Evolutionary conservation across 257 asterid genomes (phyloP).

Genomic region (Rauvolfia tetraphylla): DNA sequence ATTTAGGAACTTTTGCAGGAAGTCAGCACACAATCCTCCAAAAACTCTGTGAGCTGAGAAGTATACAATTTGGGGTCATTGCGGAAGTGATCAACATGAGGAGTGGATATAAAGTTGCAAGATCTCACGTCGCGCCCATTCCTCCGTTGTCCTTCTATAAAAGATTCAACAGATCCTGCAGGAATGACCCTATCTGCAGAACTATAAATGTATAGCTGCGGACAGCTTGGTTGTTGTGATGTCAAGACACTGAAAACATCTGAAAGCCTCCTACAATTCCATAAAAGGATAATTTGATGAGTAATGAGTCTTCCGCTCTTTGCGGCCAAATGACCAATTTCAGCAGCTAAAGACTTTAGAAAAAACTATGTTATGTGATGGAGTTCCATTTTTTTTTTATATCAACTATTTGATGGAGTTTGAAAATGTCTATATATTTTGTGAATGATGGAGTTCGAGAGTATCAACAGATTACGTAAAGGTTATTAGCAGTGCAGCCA

Average conservation of each 20-base stretch:
- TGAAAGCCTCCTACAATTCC: slow-evolving; percentile 67
- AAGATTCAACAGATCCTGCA: slow-evolving; percentile 70
- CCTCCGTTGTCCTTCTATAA: slow-evolving; percentile 66
- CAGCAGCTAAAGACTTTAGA: too few species aligned
- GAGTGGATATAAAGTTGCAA: slow-evolving; percentile 77
- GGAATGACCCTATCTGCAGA: slow-evolving; percentile 96
- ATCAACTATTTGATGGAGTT: too few species aligned
- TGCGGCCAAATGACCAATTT: neutral
- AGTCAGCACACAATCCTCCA: slow-evolving; percentile 72
- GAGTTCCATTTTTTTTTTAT: too few species aligned
- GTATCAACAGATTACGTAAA: too few species aligned
- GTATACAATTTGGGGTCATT: slow-evolving; percentile 70
- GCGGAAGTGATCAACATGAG: slow-evolving; percentile 91
- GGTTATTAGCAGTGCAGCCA: too few species aligned
- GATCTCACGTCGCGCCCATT: slow-evolving; percentile 73
- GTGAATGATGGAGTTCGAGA: too few species aligned
- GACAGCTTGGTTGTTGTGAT: slow-evolving; percentile 80
- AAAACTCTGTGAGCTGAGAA: slow-evolving; percentile 73
- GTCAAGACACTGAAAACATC: slow-evolving; percentile 59
- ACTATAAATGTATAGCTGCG: slow-evolving; percentile 89
- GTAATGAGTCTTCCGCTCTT: neutral
- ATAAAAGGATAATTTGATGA: neutral
- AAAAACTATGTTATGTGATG: too few species aligned
- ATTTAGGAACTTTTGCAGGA: slow-evolving; percentile 43
- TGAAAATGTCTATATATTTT: too few species aligned